Conservation (phyloP, 2,329 filamentous ascomycete species). For the Cladosporium austrohemisphaericum region DNA sequence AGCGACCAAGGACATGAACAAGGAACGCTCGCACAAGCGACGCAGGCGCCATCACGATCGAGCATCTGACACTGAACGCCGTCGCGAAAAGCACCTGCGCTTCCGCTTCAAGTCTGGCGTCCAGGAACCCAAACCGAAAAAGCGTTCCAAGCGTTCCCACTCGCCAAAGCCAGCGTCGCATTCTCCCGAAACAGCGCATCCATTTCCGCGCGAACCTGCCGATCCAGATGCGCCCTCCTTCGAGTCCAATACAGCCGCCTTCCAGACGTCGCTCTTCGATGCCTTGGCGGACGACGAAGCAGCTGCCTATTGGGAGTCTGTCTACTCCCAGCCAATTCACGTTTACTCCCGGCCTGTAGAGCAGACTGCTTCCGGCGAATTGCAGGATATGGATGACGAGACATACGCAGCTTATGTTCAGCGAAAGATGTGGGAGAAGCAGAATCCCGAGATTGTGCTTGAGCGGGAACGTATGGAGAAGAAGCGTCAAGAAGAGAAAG, state of each 20-base stretch:
- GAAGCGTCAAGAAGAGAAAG: constrained; percentile 47
- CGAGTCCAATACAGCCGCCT: constrained; percentile 58
- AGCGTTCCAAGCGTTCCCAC: constrained; percentile 19
- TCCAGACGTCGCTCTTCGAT: constrained; percentile 92
- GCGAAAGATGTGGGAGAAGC: constrained; percentile 92
- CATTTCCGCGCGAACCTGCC: constrained; percentile 32
- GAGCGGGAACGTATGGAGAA: constrained; percentile 63
- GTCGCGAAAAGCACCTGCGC: constrained; percentile 5
- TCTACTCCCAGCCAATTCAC: constrained; percentile 96
- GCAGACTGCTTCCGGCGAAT: constrained; percentile 49
- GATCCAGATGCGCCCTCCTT: constrained; percentile 16
- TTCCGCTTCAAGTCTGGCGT: constrained; percentile 32
- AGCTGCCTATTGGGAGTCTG: constrained; percentile 87
- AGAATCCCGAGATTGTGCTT: constrained; percentile 75
- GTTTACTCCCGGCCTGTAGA: constrained; percentile 65
- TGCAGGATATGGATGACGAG: constrained; percentile 88
- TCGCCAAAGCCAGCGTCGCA: constrained; percentile 11
- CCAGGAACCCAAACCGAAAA: constrained; percentile 24
- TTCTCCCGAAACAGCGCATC: constrained; percentile 24
- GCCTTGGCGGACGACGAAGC: constrained; percentile 96
- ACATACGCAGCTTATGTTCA: constrained; percentile 86
- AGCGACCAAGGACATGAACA: constrained; percentile 17
- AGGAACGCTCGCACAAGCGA: constrained; percentile 2
- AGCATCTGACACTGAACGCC: constrained; percentile 7
- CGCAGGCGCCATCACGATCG: constrained; percentile 14